Percentiles rank a stretch among this genome's conserved stretches.
These are phyloP conservation scores for Chaetoceros tenuissimus DNA, from an alignment of 108 stramenopile species.

Conservation along the genomic window DNA sequence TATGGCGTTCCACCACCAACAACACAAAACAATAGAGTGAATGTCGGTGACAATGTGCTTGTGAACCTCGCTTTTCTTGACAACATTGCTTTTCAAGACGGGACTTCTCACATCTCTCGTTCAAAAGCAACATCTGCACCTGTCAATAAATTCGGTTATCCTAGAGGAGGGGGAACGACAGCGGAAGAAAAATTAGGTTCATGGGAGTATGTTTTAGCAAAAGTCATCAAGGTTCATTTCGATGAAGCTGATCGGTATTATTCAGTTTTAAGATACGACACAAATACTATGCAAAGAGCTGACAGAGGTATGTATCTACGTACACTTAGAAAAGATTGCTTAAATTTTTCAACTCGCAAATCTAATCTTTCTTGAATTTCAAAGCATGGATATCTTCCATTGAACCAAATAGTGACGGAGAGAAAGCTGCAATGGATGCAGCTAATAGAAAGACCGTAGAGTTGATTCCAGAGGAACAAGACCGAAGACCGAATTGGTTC, in stretches of 20 bases:
- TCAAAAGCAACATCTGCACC: slow-evolving; percentile 1
- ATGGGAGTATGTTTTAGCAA: slow-evolving; percentile 47
- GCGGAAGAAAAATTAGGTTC: slow-evolving; percentile 51
- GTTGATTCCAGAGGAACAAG: slow-evolving; percentile 11
- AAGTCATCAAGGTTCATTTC: slow-evolving; percentile 56
- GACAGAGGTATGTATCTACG: slow-evolving; percentile 38
- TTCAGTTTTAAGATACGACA: slow-evolving; percentile 58
- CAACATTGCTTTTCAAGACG: no score
- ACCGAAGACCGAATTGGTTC: slow-evolving; percentile 4
- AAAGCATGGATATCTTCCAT: slow-evolving; percentile 48
- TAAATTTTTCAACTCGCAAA: background rate
- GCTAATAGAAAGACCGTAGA: slow-evolving; percentile 16
- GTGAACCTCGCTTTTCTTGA: no score
- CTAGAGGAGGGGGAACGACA: slow-evolving; percentile 37
- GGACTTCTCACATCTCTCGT: no score
- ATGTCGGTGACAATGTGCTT: no score
- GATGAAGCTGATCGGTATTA: slow-evolving; percentile 63
- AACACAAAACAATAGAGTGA: no score
- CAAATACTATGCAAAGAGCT: slow-evolving; percentile 44
- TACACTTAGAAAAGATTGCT: background rate
- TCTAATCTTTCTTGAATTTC: background rate
- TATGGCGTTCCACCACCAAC: no score
- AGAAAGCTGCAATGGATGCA: slow-evolving; percentile 20
- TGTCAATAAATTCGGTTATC: slow-evolving; percentile 56
- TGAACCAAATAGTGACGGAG: slow-evolving; percentile 10